Evolutionary conservation across 257 asterid species (phyloP), one percentile per base, ranked within the genome.

Genomic region (Paraleonurus japonicus): DNA sequence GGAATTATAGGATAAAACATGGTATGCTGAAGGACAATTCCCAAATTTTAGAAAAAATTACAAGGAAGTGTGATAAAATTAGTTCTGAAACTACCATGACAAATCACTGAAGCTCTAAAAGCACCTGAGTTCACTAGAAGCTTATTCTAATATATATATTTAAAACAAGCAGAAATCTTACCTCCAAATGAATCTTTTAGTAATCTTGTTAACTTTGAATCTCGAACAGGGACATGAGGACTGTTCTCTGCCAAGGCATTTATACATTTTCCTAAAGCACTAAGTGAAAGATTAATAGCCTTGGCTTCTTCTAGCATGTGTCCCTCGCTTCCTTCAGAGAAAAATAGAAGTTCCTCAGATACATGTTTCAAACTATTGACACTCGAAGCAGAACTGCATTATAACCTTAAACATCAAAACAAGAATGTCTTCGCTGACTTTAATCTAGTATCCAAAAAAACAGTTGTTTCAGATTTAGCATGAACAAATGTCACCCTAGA

Each of bases 101-200:
- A 69, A 57, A 41, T 37, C 67, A 62, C 51, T 61, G 19, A 73
- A 69, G 69, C 48, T 77, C 28, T 19, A 26, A 51, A 22, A 66
- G 23, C 2, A n/a, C 61, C 33, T 43, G 43, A 41, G 47, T 23
- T 43, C 35, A 75, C 5, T 41, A 39, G 59, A 77, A 65, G 37
- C 24, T 73, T 62, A 35, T 41, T 41, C 39, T 37, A 41, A 76
- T 65, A 73, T n/a, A 2, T 11, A 67, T 71, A 55, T 62, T 39
- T 57, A 28, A 45, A 68, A 43, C 59, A 65, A 70, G 64, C 65
- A 70, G 65, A 69, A 41, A 75, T 72, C 89, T 83, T 74, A 95
- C 99, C 99, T 87, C 99, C 99, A 88, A 95, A 95, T 70, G 99
- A 92, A 85, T 95, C 99, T 84, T 88, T 92, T 59, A 95, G 99